phyloP scores from a whole-genome alignment of 495 filamentous ascomycete genomes.

The Tuber magnatum region DNA sequence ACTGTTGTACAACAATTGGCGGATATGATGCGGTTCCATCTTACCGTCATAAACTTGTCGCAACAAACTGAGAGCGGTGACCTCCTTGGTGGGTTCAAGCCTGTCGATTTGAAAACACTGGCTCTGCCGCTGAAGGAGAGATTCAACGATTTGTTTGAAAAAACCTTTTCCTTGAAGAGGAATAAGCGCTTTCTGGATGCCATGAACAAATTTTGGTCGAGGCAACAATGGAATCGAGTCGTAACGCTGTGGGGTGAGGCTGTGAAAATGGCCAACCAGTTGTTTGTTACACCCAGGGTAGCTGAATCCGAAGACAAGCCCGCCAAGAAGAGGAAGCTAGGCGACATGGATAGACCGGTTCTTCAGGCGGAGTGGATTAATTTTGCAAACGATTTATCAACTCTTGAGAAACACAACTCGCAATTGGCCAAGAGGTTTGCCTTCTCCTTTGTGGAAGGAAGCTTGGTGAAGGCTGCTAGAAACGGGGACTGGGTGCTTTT shows the following conservation, averaged over 20 bases:
- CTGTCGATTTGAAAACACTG: slow-evolving; percentile 78
- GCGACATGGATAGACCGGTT: slow-evolving; percentile 51
- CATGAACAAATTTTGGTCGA: slow-evolving; percentile 68
- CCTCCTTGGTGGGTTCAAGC: slow-evolving; percentile 90
- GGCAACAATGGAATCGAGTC: slow-evolving; percentile 73
- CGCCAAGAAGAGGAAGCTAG: slow-evolving; percentile 70
- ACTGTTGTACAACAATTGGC: slow-evolving; percentile 90
- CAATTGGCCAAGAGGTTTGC: slow-evolving; percentile 75
- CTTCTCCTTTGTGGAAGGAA: slow-evolving; percentile 92
- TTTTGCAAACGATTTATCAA: slow-evolving; percentile 67
- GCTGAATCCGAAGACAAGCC: slow-evolving; percentile 54
- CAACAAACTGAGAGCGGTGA: slow-evolving; percentile 96
- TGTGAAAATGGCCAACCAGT: slow-evolving; percentile 69
- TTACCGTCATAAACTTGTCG: slow-evolving; percentile 87
- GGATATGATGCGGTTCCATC: slow-evolving; percentile 66
- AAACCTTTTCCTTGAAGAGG: slow-evolving; percentile 75
- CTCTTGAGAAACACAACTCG: slow-evolving; percentile 73
- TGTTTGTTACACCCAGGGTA: slow-evolving; percentile 49
- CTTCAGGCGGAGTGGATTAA: slow-evolving; percentile 70
- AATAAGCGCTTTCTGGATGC: slow-evolving; percentile 79
- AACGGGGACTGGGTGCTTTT: slow-evolving; percentile 98
- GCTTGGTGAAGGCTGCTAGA: slow-evolving; percentile 79
- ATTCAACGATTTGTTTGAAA: slow-evolving; percentile 79
- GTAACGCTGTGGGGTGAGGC: slow-evolving; percentile 84
- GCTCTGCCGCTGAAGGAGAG: slow-evolving; percentile 86